Evolutionary conservation across 139 green algal species (phyloP).

Genomic region (Coelastrella sp.): DNA sequence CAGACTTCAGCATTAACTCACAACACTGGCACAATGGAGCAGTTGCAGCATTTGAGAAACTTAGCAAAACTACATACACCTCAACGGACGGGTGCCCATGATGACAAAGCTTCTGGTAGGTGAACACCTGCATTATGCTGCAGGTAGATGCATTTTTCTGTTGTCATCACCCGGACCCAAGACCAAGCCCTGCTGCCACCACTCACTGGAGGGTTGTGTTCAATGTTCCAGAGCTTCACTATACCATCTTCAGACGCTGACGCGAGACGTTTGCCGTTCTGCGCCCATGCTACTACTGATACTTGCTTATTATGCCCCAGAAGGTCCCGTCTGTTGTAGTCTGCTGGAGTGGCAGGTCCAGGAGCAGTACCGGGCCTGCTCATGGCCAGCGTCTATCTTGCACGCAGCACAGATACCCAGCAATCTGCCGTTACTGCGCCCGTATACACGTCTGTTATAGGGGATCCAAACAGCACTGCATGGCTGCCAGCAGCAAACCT

Average conservation of each 20-base stretch:
- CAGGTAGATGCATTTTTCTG: too few relatives aligned
- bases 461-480: too few relatives aligned
- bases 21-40: too few relatives aligned
- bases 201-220: background rate
- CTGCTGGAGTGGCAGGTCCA: background rate
- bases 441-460: too few relatives aligned
- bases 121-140: too few relatives aligned
- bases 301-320: constrained; percentile 6
- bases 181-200: background rate
- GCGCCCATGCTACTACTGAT: constrained; percentile 3
- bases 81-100: too few relatives aligned
- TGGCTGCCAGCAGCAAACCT: too few relatives aligned
- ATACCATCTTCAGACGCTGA: constrained; percentile 19
- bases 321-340: constrained; percentile 29
- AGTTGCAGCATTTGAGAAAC: too few relatives aligned
- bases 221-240: constrained; percentile 33
- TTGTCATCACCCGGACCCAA: background rate
- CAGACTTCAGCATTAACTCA: too few relatives aligned
- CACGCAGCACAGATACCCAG: background rate
- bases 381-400: constrained; percentile 1
- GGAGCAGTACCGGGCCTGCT: constrained; percentile 27
- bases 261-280: constrained; percentile 24
- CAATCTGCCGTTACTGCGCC: too few relatives aligned
- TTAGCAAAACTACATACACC: too few relatives aligned
- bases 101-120: too few relatives aligned